Evolutionary conservation across 2,329 filamentous ascomycete genomes (phyloP).

Genomic region (Fusarium chlamydosporum): DNA sequence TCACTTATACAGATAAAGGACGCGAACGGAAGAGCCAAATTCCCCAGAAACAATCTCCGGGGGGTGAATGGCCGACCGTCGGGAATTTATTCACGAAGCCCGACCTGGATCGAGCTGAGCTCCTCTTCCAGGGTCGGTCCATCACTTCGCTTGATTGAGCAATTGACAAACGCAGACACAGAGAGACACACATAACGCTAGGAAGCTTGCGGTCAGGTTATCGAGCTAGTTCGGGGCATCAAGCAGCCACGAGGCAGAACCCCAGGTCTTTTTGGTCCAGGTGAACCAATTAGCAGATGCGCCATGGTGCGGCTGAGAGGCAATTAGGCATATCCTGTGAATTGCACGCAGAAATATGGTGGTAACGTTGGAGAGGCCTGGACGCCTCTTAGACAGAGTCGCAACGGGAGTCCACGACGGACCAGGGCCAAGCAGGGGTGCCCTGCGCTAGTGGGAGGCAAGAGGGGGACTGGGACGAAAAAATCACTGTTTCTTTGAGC

Average conservation of each 20-base stretch:
- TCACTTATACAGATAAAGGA: constrained; percentile 25
- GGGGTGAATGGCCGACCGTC: constrained; percentile 16
- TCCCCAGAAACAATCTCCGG: constrained; percentile 18
- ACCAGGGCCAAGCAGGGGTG: constrained; percentile 22
- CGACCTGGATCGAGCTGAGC: constrained; percentile 28
- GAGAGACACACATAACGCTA: constrained; percentile 37
- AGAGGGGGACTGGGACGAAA: constrained; percentile 29
- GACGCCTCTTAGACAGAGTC: constrained; percentile 19
- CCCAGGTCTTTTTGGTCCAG: constrained; percentile 4
- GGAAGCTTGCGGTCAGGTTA: constrained; percentile 39
- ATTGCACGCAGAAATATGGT: constrained; percentile 26
- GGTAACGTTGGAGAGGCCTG: constrained; percentile 26
- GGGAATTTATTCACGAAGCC: constrained; percentile 40
- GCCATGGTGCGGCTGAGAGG: constrained; percentile 47
- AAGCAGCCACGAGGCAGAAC: constrained; percentile 47
- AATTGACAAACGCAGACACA: constrained; percentile 22
- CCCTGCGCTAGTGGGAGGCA: constrained; percentile 16
- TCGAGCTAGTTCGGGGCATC: constrained; percentile 25
- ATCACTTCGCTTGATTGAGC: constrained; percentile 35
- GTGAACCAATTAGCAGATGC: constrained; percentile 36
- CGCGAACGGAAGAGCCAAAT: constrained; percentile 18
- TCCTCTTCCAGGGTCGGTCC: constrained; percentile 30
- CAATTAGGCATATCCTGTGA: constrained; percentile 30
- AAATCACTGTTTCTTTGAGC: constrained; percentile 24
- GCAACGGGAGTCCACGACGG: constrained; percentile 12